Conservation (phyloP, 495 filamentous ascomycete species). For the Penicillium steckii region DNA sequence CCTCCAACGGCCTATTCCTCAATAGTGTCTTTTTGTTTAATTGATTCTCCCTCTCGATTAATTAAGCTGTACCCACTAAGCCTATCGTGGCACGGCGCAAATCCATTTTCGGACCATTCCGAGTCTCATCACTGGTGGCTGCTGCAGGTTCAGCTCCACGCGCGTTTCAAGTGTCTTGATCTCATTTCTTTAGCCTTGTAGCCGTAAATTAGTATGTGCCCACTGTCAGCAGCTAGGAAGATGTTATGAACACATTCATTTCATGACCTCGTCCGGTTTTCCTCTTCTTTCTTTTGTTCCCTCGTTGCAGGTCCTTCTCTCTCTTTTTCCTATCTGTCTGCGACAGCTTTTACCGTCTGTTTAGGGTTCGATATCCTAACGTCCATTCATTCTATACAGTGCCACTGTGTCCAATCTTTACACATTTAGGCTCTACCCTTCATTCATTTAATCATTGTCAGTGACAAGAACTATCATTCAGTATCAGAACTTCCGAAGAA, state of each 20-base stretch:
- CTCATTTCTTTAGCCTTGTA: constrained; percentile 24
- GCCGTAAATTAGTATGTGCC: constrained; percentile 3
- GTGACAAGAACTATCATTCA: neutral
- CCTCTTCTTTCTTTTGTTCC: constrained; percentile 3
- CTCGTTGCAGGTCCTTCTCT: constrained; percentile 5
- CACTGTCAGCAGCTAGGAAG: neutral
- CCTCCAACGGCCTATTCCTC: neutral
- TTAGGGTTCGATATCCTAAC: constrained; percentile 33
- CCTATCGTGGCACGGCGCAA: constrained; percentile 4
- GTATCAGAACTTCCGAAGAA: neutral
- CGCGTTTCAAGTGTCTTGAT: constrained; percentile 31
- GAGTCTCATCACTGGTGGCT: constrained; percentile 10
- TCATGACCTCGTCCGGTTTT: neutral
- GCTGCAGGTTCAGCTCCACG: constrained; percentile 21
- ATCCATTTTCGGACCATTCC: constrained; percentile 16
- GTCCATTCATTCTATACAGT: constrained; percentile 32
- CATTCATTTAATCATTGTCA: neutral
- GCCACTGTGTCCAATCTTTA: constrained; percentile 24
- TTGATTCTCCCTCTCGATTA: constrained; percentile 2
- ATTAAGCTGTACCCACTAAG: constrained; percentile 20
- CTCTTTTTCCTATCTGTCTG: constrained; percentile 23
- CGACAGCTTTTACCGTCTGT: constrained; percentile 23
- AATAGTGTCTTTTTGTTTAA: neutral
- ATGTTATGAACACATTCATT: neutral
- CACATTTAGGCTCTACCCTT: constrained; percentile 3